Conservation (phyloP, 164 flowering plant genomes). For the Litsea cubeba region DNA sequence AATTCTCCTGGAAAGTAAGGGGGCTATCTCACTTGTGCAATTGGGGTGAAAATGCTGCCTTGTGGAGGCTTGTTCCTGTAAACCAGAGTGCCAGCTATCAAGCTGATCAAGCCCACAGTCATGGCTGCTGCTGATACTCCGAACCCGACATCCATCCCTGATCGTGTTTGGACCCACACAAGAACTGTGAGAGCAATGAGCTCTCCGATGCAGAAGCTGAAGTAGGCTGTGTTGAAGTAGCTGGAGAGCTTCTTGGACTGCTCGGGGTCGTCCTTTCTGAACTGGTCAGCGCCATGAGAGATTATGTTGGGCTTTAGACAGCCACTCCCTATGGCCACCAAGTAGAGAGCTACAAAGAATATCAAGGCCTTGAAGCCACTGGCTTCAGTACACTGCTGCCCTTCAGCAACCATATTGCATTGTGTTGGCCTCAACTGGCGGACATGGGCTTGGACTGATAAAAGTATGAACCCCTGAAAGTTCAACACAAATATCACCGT, state of each 20-base stretch:
- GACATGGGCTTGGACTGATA: conserved; percentile 91
- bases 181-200: conserved; percentile 80
- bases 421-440: conserved; percentile 77
- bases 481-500: background rate
- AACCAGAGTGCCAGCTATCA: conserved; percentile 60
- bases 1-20: too few species aligned
- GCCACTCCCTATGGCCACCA: conserved; percentile 93
- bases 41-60: conserved; percentile 81
- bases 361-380: conserved; percentile 49
- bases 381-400: conserved; percentile 35
- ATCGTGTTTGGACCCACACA: conserved; percentile 87
- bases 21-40: conserved; percentile 62
- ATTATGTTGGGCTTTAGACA: conserved; percentile 95
- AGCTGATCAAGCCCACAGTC: conserved; percentile 70
- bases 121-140: conserved; percentile 89
- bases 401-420: conserved; percentile 47
- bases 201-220: conserved; percentile 87
- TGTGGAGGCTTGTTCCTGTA: conserved; percentile 81
- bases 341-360: conserved; percentile 54
- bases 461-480: conserved; percentile 40
- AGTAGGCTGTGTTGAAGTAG: conserved; percentile 89
- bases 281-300: conserved; percentile 93
- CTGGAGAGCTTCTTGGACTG: conserved; percentile 71
- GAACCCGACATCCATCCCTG: conserved; percentile 95
- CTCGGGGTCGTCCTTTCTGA: conserved; percentile 39